These are phyloP conservation scores for Galerina sulciceps DNA, from an alignment of 768 basidiomycete genomes.

Conservation along the genomic window DNA sequence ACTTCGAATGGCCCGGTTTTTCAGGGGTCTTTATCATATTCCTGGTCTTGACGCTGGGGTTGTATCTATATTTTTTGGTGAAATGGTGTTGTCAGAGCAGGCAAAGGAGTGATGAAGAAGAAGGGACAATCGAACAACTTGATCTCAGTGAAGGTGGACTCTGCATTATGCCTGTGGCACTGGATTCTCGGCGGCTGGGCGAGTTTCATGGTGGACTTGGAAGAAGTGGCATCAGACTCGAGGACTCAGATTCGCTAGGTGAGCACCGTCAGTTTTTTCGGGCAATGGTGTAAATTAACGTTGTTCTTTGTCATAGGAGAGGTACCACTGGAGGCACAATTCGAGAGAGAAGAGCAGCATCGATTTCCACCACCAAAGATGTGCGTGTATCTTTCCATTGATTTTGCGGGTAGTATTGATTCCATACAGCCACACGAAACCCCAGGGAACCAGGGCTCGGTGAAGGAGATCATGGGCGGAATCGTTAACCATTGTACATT, in stretches of 20 bases:
- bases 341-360: neutral
- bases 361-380: no score
- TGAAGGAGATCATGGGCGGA: neutral
- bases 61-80: constrained; percentile 6
- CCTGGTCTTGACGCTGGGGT: constrained; percentile 11
- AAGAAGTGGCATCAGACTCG: neutral
- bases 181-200: neutral
- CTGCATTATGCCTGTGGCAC: constrained; percentile 7
- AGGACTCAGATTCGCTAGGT: neutral
- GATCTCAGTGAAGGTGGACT: neutral
- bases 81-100: neutral
- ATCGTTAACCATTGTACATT: constrained; percentile 13
- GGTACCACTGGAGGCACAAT: neutral
- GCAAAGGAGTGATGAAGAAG: constrained; percentile 7
- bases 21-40: constrained; percentile 14
- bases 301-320: neutral
- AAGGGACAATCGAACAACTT: neutral
- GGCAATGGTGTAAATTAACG: neutral
- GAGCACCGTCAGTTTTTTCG: neutral
- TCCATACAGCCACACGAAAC: neutral
- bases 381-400: neutral
- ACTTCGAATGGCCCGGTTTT: constrained; percentile 18
- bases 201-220: neutral
- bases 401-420: neutral
- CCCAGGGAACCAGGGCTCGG: neutral